Evolutionary conservation across 495 filamentous ascomycete genomes (phyloP), one percentile per base, ranked within the genome.

Genomic region (Lepidopterella palustris): DNA sequence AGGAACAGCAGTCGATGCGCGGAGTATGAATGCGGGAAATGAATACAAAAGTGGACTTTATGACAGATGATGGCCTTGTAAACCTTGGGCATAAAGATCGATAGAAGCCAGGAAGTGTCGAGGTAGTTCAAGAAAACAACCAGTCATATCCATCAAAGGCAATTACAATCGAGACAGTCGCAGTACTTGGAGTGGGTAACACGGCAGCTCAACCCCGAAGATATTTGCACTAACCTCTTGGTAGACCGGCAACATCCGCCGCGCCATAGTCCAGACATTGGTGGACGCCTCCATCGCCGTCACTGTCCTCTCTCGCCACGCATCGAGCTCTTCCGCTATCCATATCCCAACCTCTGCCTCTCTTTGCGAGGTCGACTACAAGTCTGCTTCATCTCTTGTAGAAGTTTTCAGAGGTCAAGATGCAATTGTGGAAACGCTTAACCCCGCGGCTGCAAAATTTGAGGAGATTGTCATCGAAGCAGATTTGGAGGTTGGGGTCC

Each of bases 351-450:
- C 13, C 45, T 26, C 15, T 3, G 18, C 21, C 45, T 21, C 15
- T 20, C 3, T 23, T 11, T 5, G 5, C 50, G 55, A 28, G 40
- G 55, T 23, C 25, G 55, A 31, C 40, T 58, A 58, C 3, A 5
- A 58, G 5, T 31, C 45, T 21, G 3, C 27, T 13, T 1, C 55
- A 15, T 5, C 29, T 23, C 55, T 58, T 26, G 42, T 42, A 5
- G 24, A 39, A 23, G 55, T 42, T 21, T 20, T 58, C 25, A 26
- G 18, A 20, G 23, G n/a, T n/a, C 55, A 58, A 29, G 40, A 58
- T 18, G 55, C 55, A 24, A 28, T 58, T 28, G 24, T 58, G 23
- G 55, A 58, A 49, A n/a, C 45, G 18, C 50, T 58, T 24, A 58
- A 58, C 26, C 55, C 55, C 28, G 56, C 56, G 29, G 45, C 42